phyloP scores from a whole-genome alignment of 192 early-diverging fungal species.

The Entomortierella chlamydospora region DNA sequence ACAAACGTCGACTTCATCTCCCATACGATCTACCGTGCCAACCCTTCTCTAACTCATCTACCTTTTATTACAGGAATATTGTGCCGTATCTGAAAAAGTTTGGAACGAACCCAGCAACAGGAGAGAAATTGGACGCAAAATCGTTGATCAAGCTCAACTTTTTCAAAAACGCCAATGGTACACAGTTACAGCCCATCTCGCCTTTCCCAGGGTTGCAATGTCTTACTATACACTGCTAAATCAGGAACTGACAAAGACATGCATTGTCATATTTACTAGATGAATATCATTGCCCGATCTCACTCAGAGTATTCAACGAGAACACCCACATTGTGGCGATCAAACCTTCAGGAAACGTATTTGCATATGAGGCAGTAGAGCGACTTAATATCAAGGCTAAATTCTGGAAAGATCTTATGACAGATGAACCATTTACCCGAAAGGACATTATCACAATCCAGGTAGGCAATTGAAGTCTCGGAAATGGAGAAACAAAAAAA shows the following conservation, averaged over 20 bases:
- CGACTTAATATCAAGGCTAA: slow-evolving; percentile 88
- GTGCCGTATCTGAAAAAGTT: slow-evolving; percentile 83
- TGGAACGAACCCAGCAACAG: slow-evolving; percentile 89
- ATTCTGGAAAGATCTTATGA: slow-evolving; percentile 88
- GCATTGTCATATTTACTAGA: no score
- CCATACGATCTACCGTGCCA: background rate
- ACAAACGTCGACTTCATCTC: no score
- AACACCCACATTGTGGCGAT: slow-evolving; percentile 90
- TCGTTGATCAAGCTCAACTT: slow-evolving; percentile 84
- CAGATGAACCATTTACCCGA: slow-evolving; percentile 86
- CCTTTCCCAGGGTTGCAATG: no score
- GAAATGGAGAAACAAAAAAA: no score
- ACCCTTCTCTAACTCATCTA: background rate
- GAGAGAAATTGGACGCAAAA: slow-evolving; percentile 75
- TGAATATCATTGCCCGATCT: slow-evolving; percentile 89
- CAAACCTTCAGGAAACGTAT: slow-evolving; percentile 88
- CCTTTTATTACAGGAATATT: slow-evolving; percentile 67
- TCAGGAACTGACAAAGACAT: no score
- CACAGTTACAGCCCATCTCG: no score
- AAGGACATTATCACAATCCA: slow-evolving; percentile 92
- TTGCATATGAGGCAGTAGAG: slow-evolving; percentile 86
- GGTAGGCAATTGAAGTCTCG: slow-evolving; percentile 51
- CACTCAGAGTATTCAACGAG: slow-evolving; percentile 88
- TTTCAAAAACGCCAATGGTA: slow-evolving; percentile 79
- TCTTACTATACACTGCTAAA: no score